Evolutionary conservation across 2,329 filamentous ascomycete species (phyloP).

Genomic region (Orbilia blumenaviensis): DNA sequence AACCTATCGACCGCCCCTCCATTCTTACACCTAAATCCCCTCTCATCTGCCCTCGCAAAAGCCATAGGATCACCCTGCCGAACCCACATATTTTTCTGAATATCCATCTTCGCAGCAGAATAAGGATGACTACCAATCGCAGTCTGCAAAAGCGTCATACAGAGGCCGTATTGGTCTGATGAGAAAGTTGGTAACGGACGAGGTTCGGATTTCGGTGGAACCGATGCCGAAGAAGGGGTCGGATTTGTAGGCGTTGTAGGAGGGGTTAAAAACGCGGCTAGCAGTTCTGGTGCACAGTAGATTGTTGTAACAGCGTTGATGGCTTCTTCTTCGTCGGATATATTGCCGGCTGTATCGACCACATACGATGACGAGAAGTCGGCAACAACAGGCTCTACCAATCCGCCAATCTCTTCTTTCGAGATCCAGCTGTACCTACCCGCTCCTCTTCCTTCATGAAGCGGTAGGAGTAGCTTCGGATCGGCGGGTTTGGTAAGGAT

Average conservation of each 20-base stretch:
- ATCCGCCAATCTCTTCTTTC: not conserved
- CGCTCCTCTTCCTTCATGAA: not conserved
- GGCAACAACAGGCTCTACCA: slow-evolving; percentile 54
- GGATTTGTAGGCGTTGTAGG: slow-evolving; percentile 48
- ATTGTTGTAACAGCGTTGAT: slow-evolving; percentile 56
- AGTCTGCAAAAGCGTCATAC: slow-evolving; percentile 55
- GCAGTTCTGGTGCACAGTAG: slow-evolving; percentile 57
- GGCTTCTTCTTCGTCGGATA: slow-evolving; percentile 52
- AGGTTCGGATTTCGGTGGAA: slow-evolving; percentile 1
- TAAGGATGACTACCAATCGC: slow-evolving; percentile 58
- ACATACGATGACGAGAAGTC: slow-evolving; percentile 56
- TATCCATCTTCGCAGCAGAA: slow-evolving; percentile 52
- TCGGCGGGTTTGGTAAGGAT: slow-evolving; percentile 53
- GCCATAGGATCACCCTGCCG: slow-evolving; percentile 56
- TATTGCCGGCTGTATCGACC: slow-evolving; percentile 9
- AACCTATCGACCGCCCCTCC: slow-evolving; percentile 54
- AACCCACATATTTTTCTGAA: slow-evolving; percentile 55
- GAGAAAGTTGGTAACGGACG: slow-evolving; percentile 55
- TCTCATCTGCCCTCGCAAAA: slow-evolving; percentile 56
- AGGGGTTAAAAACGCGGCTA: slow-evolving; percentile 54
- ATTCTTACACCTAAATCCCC: slow-evolving; percentile 48
- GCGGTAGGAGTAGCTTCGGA: not conserved
- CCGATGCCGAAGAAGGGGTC: not conserved
- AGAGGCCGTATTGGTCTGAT: slow-evolving; percentile 56
- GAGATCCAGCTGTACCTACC: slow-evolving; percentile 8